These are phyloP conservation scores for Tephrocybe sp. DNA, from an alignment of 768 basidiomycete genomes.

Conservation along the genomic window DNA sequence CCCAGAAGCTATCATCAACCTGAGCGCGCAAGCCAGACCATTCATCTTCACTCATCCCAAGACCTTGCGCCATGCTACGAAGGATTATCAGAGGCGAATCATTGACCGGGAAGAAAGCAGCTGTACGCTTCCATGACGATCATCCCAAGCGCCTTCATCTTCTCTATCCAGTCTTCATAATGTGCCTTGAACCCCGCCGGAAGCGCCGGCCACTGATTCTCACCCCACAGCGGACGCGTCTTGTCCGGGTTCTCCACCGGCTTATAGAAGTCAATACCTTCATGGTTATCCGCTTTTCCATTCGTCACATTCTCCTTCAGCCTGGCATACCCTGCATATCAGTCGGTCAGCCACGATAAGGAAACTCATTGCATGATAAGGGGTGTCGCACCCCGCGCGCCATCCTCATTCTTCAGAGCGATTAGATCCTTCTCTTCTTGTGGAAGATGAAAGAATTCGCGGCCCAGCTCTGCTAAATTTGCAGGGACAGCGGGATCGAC, in stretches of 20 bases:
- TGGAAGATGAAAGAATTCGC: slow-evolving; percentile 69
- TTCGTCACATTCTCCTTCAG: slow-evolving; percentile 85
- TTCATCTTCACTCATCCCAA: slow-evolving; percentile 70
- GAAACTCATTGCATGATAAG: background rate
- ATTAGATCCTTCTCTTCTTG: slow-evolving; percentile 79
- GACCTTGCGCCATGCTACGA: slow-evolving; percentile 73
- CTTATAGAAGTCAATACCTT: slow-evolving; percentile 80
- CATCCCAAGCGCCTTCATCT: slow-evolving; percentile 81
- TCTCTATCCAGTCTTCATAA: slow-evolving; percentile 75
- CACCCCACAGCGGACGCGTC: slow-evolving; percentile 71
- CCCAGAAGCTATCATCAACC: slow-evolving; percentile 88
- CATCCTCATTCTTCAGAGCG: slow-evolving; percentile 64
- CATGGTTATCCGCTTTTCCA: slow-evolving; percentile 81
- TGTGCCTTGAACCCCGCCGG: slow-evolving; percentile 53
- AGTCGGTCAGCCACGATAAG: background rate
- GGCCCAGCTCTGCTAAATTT: slow-evolving; percentile 60
- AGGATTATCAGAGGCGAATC: background rate
- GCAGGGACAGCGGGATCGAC: slow-evolving; percentile 58
- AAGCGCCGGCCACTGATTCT: slow-evolving; percentile 80
- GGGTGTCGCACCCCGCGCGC: slow-evolving; percentile 60
- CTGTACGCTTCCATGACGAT: slow-evolving; percentile 84
- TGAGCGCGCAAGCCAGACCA: slow-evolving; percentile 64
- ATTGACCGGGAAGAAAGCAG: background rate
- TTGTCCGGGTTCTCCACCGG: slow-evolving; percentile 71
- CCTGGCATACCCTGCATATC: slow-evolving; percentile 66